Base-by-base conservation (phyloP, 768 basidiomycete species). In the Punctularia strigosozonata region DNA sequence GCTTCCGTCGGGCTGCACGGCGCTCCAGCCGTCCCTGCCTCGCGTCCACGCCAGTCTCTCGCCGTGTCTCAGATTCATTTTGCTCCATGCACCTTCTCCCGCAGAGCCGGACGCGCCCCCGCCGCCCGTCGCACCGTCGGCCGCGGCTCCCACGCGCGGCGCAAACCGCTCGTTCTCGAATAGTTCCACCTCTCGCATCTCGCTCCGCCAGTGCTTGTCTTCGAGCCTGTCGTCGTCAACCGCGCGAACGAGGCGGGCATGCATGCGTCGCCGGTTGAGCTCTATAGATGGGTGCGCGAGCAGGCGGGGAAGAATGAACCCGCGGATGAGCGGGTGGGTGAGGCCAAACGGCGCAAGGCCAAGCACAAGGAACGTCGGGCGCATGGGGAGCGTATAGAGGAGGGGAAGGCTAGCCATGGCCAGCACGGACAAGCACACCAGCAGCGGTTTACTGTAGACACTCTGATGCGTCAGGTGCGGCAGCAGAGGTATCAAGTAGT, bases 111-210 rank as follows among this genome's bases (percentile, higher is more conserved):
- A 53, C 3, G 44, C 24, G 18, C 42, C 45, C 19, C 45, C 38
- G 1, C 46, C 45, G 6, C 32, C 42, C 37, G 5, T 38, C 39
- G 38, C 41, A 43, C 23, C 7, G 1, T 31, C 6, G 2, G 25
- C 37, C 23, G 44, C 42, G 23, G 57, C 54, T n/a, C 15, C 19
- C 19, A n/a, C n/a, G n/a, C n/a, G n/a, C 15, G 15, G 4, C 25
- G 56, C 52, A 60, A 69, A 78, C 14, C 86, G 65, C 52, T 88
- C 82, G 56, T 87, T 89, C 63, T 89, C 86, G 64, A 73, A 88
- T 18, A 88, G 52, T 54, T 84, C 80, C 13, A 88, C 81, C 24
- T 76, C 69, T 5, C 72, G 55, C 59, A 78, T 66, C 50, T 80
- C 73, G 2, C 77, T 63, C 0, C 57, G 61, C 82, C 83, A 87